Evolutionary conservation across 768 basidiomycete species (phyloP), one percentile per base, ranked within the genome.

Genomic region (Rhizopogon salebrosus): DNA sequence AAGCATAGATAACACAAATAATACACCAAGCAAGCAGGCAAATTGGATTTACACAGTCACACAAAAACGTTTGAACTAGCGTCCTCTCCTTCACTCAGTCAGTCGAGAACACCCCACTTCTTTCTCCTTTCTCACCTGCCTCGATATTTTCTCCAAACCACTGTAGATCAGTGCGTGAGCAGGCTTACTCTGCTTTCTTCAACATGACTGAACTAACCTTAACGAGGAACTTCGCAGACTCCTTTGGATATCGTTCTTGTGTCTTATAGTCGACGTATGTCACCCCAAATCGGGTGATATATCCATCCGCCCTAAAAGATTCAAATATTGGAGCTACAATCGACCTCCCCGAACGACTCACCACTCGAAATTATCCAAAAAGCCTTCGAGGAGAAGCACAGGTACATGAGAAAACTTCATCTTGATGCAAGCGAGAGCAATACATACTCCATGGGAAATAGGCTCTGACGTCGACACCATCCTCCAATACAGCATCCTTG

Each of bases 361-460:
- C 82, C 85, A 85, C 67, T 87, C 85, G 55, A 87, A 85, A 67
- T 86, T 86, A 61, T 86, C 84, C 40, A 87, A 63, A 61, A 87
- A 73, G 70, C 82, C 81, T 83, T 50, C 26, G 24, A 34, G 23
- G 26, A 26, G n/a, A 18, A 40, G 36, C 24, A 31, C 27, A 49
- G 26, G 18, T 27, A 22, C 10, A 52, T 20, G 6, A 16, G 39
- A 27, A 51, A 27, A 10, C 0, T 34, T 16, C 8, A 52, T 35
- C 31, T 11, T 13, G 31, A 34, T 34, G 16, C 38, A 35, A 29
- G 1, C n/a, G 36, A 41, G 26, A 29, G 39, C 22, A 42, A 48
- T 14, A 70, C 81, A 41, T 55, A 83, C 82, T 84, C 84, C 84
- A 85, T 1, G 83, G 78, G 71, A 86, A 85, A 64, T 86, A 88